A percentile compares a stretch with the other conserved stretches of the same genome.
phyloP scores from a whole-genome alignment of 1,284 basidiomycete genomes.

The Moesziomyces sp. region DNA sequence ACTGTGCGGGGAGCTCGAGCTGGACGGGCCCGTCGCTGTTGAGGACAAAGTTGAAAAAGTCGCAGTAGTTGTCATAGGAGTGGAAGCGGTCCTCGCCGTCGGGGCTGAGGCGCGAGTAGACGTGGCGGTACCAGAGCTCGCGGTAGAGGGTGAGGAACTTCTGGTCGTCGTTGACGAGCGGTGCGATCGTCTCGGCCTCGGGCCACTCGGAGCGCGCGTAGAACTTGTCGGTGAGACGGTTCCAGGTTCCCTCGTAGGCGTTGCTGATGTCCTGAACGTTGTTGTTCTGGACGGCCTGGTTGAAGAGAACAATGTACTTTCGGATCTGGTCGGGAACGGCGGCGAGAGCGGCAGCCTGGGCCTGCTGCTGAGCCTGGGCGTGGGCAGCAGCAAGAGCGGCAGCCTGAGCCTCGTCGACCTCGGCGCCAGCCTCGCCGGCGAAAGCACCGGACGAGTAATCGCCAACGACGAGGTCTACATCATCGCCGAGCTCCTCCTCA shows the following conservation, averaged over 20 bases:
- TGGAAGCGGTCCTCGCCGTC: constrained; percentile 98
- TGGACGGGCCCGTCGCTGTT: constrained; percentile 89
- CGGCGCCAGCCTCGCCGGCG: constrained; percentile 32
- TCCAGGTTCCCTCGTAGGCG: constrained; percentile 96
- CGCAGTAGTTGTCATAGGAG: constrained; percentile 98
- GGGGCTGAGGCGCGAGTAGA: constrained; percentile 92
- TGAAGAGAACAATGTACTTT: constrained; percentile 66
- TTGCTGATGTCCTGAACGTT: constrained; percentile 78
- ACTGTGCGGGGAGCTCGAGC: constrained; percentile 92
- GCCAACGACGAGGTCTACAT: constrained; percentile 53
- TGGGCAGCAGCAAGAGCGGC: constrained; percentile 57
- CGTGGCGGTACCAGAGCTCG: constrained; percentile 89
- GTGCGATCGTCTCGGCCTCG: constrained; percentile 92
- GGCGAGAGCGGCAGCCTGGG: constrained; percentile 59
- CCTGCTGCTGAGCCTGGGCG: constrained; percentile 57
- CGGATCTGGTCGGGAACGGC: constrained; percentile 65
- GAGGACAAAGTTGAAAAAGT: constrained; percentile 94
- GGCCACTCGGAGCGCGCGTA: constrained; percentile 96
- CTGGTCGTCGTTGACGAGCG: constrained; percentile 74
- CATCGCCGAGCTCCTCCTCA: constrained; percentile 56
- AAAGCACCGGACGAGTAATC: constrained; percentile 33
- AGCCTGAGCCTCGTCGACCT: constrained; percentile 45
- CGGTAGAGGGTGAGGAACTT: constrained; percentile 92
- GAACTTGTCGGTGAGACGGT: constrained; percentile 93
- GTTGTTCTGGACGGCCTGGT: constrained; percentile 64